Conservation (phyloP, 257 asterid species). For the Solanum megistacrolobum region DNA sequence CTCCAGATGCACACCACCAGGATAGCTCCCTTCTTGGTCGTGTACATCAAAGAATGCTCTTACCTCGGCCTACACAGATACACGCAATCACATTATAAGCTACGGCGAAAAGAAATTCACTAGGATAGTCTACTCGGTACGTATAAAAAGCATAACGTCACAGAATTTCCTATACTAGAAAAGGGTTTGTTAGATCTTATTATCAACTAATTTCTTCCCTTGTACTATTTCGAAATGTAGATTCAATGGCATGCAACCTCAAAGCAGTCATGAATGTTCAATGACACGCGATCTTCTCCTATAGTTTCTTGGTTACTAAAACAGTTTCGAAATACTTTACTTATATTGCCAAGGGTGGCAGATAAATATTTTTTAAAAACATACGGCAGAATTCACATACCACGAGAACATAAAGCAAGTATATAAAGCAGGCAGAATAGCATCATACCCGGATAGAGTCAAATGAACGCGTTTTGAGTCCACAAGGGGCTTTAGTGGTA, state of each 20-base stretch:
- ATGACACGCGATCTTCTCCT: neutral
- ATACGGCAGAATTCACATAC: neutral
- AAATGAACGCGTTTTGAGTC: slow-evolving; percentile 71
- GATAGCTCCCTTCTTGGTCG: slow-evolving; percentile 74
- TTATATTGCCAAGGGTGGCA: neutral
- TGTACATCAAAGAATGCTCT: slow-evolving; percentile 75
- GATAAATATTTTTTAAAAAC: neutral
- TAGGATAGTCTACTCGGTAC: neutral
- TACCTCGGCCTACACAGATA: slow-evolving; percentile 43
- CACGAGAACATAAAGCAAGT: neutral
- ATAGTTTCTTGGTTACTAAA: neutral
- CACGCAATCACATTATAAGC: neutral
- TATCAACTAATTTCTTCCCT: neutral
- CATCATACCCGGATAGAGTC: slow-evolving; percentile 56
- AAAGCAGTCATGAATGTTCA: no score
- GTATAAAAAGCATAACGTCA: neutral
- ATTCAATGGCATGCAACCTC: no score
- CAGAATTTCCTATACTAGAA: neutral
- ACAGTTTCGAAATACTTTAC: neutral
- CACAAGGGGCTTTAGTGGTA: slow-evolving; percentile 69
- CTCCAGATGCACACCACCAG: slow-evolving; percentile 80
- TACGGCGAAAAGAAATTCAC: neutral
- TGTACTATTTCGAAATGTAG: neutral
- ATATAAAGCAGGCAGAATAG: neutral
- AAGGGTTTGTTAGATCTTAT: neutral